These are phyloP conservation scores for Colletotrichum sp. DNA, from an alignment of 2,329 filamentous ascomycete genomes.

Conservation along the genomic window DNA sequence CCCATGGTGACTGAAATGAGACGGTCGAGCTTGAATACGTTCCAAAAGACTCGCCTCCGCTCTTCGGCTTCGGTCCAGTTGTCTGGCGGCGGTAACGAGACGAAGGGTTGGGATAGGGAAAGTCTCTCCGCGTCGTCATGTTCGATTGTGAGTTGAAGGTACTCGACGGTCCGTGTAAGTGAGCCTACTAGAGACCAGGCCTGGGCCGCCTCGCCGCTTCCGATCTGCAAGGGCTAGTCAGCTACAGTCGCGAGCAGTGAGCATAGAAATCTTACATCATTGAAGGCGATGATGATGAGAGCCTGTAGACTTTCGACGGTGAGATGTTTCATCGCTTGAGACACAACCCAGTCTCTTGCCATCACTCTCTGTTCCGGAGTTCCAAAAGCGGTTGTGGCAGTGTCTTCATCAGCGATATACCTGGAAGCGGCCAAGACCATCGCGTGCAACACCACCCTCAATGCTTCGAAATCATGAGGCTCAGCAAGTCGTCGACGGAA, in stretches of 20 bases:
- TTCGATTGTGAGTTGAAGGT: constrained; percentile 33
- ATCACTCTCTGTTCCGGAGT: not conserved
- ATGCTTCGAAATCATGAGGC: constrained; percentile 22
- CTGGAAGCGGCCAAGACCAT: constrained; percentile 32
- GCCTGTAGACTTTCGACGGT: constrained; percentile 40
- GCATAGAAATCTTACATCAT: constrained; percentile 29
- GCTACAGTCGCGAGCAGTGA: constrained; percentile 17
- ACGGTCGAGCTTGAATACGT: constrained; percentile 30
- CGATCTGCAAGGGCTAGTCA: constrained; percentile 28
- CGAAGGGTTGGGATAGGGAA: constrained; percentile 29
- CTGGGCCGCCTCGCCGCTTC: constrained; percentile 27
- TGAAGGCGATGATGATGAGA: constrained; percentile 39
- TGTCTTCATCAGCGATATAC: constrained; percentile 30
- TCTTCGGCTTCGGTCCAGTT: constrained; percentile 35
- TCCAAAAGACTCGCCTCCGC: constrained; percentile 34
- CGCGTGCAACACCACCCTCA: constrained; percentile 37
- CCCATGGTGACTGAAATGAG: constrained; percentile 27
- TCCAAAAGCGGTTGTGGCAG: constrained; percentile 1
- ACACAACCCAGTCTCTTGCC: constrained; percentile 26
- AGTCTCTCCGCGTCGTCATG: constrained; percentile 27
- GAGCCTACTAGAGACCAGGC: constrained; percentile 35
- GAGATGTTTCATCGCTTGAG: constrained; percentile 33
- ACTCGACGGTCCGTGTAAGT: constrained; percentile 33
- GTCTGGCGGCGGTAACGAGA: constrained; percentile 28
- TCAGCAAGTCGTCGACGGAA: constrained; percentile 29